phyloP scores from a whole-genome alignment of 2,329 filamentous ascomycete genomes.

The Diaporthe citriasiana region DNA sequence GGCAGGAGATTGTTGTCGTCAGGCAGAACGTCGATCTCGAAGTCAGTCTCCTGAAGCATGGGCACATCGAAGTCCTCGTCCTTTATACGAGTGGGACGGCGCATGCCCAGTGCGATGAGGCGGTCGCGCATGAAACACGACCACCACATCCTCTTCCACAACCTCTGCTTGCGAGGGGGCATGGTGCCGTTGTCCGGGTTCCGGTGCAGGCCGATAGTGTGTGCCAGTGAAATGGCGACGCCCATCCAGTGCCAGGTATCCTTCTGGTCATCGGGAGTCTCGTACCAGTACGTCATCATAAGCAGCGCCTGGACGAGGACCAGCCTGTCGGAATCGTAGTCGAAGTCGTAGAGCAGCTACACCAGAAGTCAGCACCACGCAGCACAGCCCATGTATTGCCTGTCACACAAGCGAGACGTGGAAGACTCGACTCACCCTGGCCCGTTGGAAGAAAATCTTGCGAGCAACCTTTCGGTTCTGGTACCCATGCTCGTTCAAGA shows the following conservation, averaged over 20 bases:
- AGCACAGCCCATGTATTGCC: neutral
- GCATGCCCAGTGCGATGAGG: conserved; percentile 92
- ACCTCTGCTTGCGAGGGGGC: conserved; percentile 78
- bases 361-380: conserved; percentile 33
- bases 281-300: conserved; percentile 98
- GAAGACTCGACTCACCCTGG: conserved; percentile 76
- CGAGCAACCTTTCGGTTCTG: conserved; percentile 83
- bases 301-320: conserved; percentile 89
- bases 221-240: conserved; percentile 90
- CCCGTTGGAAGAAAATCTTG: conserved; percentile 90
- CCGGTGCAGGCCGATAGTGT: conserved; percentile 93
- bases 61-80: conserved; percentile 94
- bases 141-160: conserved; percentile 99
- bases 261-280: conserved; percentile 96
- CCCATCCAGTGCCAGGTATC: conserved; percentile 99
- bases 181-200: conserved; percentile 84
- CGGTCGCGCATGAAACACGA: conserved; percentile 96
- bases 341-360: conserved; percentile 91
- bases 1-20: conserved; percentile 78
- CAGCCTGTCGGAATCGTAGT: conserved; percentile 92
- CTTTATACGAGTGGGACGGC: conserved; percentile 91
- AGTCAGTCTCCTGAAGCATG: conserved; percentile 87
- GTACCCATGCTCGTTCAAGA: conserved; percentile 83
- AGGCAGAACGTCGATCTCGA: conserved; percentile 80
- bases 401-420: neutral